These are phyloP conservation scores for Condylostoma magnum DNA, from an alignment of 169 alveolate genomes.

Conservation along the genomic window DNA sequence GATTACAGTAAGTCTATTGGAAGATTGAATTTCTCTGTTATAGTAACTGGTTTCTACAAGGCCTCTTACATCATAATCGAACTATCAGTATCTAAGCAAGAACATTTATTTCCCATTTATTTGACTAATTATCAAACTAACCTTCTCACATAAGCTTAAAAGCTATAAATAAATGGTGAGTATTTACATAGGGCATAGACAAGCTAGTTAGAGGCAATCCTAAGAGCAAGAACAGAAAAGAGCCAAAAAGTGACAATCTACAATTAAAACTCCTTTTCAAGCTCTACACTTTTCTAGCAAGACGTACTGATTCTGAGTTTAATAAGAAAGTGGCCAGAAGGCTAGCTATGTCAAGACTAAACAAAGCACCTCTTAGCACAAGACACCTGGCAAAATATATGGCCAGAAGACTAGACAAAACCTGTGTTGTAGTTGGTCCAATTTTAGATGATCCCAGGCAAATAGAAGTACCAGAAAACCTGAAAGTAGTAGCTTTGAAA, in stretches of 20 bases:
- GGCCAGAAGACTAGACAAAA: neutral
- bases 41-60: no score
- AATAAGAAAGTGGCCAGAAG: conserved; percentile 34
- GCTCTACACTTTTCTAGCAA: conserved; percentile 38
- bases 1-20: no score
- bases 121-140: no score
- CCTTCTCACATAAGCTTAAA: no score
- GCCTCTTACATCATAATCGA: no score
- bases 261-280: conserved; percentile 34
- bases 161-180: no score
- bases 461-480: neutral
- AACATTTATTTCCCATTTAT: no score
- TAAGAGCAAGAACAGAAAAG: conserved; percentile 14
- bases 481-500: neutral
- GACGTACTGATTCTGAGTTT: conserved; percentile 39
- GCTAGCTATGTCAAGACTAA: conserved; percentile 9
- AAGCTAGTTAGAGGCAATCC: neutral
- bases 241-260: conserved; percentile 27
- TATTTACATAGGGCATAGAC: neutral
- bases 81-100: no score
- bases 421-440: conserved; percentile 24
- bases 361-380: neutral
- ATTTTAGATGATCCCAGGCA: conserved; percentile 1
- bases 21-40: no score
- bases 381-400: conserved; percentile 17